Evolutionary conservation across 768 basidiomycete genomes (phyloP), one percentile per base, ranked within the genome.

Genomic region (Suillus lakei): DNA sequence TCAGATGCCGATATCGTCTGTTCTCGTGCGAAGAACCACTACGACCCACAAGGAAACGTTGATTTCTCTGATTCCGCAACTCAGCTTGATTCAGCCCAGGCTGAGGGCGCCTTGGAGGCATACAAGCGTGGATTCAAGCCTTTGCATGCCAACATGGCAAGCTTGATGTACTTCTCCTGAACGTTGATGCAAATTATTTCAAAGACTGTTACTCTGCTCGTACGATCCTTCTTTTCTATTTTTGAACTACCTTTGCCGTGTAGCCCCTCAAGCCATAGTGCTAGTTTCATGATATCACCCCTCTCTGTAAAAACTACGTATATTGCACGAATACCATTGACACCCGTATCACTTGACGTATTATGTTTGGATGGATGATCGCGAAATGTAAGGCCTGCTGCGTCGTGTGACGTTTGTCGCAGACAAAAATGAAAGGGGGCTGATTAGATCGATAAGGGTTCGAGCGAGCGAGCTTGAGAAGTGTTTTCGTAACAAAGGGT

Each of bases 1-100:
- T 34, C 66, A 92, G 91, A 93, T 72, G 91, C 91, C 9, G 90
- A 93, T 72, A 91, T 89, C 28, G 83, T 88, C 23, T 94, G 92
- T 72, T 82, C 90, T 1, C 85, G 93, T 4, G 90, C 92, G 0
- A 92, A 91, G 77, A 91, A 92, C 69, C 92, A 94, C 69, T 93
- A 91, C 69, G 86, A 89, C 64, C 91, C 92, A 1, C 78, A 82
- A 23, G 80, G 79, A n/a, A 73, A 77, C 7, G 67, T 91, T 0
- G 85, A 89, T 68, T 82, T 90, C 66, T 86, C 87, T 0, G 90
- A 90, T 15, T 81, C 85, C 0, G 84, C 80, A n/a, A 87, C 86
- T 2, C 80, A 84, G 34, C 71, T 69, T 21, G 83, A 83, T 66
- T 77, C 81, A 0, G 74, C 74, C 1, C 77, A 79, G 62, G 81